Base-by-base conservation (phyloP, 2,329 filamentous ascomycete species). In the Penicillium sp. region DNA sequence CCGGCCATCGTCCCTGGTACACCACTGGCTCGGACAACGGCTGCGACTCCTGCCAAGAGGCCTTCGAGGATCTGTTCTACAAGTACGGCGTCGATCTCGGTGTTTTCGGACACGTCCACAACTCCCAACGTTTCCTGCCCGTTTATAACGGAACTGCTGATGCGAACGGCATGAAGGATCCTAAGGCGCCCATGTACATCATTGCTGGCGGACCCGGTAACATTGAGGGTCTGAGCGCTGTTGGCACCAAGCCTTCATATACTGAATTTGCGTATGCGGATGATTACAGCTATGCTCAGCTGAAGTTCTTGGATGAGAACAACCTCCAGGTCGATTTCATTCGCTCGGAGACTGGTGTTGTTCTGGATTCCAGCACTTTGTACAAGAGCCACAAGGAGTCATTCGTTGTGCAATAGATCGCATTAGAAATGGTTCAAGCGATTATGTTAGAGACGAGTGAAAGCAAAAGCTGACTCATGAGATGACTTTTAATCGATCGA, bases 21-120 rank as follows among this genome's bases (percentile, higher is more conserved):
- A 75, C 65, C 8, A 69, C 63, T 4, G 68, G 63, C 28, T 57
- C 56, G 1, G 66, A 68, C 9, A 63, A 49, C 33, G 55, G 45
- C 10, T 84, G 81, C 68, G 50, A 36, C 12, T 62, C 76, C 0
- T 84, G 81, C 69, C 77, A 80, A 54, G 56, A 54, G 0, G 80
- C 80, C 0, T 84, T 84, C 52, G 81, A 85, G 68, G 67, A 70
- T 0, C 63, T 83, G 3, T 65, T 84, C 6, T 81, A 82, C 67
- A 72, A 75, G 47, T 82, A 83, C 63, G 81, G 80, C 26, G 81
- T 85, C 18, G 82, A 85, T 56, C 65, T 84, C 4, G 81, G 68
- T 24, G 70, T 84, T 6, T 81, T 83, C 57, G 82, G 81, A 2
- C 81, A 85, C 60, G 79, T 82, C 13, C 81, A 84, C 66, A 83